Evolutionary conservation across 805 yeast species (phyloP).

Genomic region (Diddensiella caesifluorescens): DNA sequence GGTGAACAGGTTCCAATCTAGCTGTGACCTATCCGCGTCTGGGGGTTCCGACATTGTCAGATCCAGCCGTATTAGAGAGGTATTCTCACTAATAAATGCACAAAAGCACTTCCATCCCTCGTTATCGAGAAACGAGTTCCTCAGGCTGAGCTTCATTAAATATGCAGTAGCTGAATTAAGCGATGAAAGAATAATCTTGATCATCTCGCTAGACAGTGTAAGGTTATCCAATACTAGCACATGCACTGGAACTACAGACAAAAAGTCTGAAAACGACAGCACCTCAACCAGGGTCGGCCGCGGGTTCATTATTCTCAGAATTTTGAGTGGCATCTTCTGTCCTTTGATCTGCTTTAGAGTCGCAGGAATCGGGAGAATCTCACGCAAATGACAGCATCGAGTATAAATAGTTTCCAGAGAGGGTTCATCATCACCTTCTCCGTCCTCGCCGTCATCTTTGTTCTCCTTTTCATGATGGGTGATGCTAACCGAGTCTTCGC

Average conservation of each 20-base stretch:
- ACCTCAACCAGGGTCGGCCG: slow-evolving; percentile 85
- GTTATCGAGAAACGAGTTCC: slow-evolving; percentile 68
- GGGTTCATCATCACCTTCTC: slow-evolving; percentile 21
- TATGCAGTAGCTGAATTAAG: slow-evolving; percentile 57
- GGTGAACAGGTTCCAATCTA: slow-evolving; percentile 78
- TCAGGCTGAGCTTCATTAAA: slow-evolving; percentile 67
- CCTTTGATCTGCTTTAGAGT: slow-evolving; percentile 76
- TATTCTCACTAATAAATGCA: slow-evolving; percentile 21
- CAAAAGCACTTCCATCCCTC: slow-evolving; percentile 78
- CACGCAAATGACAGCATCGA: slow-evolving; percentile 88
- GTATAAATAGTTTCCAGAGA: slow-evolving; percentile 75
- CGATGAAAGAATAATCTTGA: slow-evolving; percentile 65
- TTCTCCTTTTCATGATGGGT: not conserved
- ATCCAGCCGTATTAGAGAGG: slow-evolving; percentile 24
- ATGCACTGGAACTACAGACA: slow-evolving; percentile 77
- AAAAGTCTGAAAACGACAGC: slow-evolving; percentile 81
- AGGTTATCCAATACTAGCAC: slow-evolving; percentile 78
- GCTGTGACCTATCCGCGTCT: slow-evolving; percentile 54
- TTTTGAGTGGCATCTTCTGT: slow-evolving; percentile 66
- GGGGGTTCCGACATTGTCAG: slow-evolving; percentile 13
- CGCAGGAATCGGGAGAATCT: slow-evolving; percentile 87
- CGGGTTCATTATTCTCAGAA: slow-evolving; percentile 75
- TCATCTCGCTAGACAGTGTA: slow-evolving; percentile 66
- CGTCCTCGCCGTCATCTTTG: slow-evolving; percentile 28
- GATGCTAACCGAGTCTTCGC: not conserved